Evolutionary conservation across 208 protist species (phyloP).

Genomic region (Strigomonas galati): DNA sequence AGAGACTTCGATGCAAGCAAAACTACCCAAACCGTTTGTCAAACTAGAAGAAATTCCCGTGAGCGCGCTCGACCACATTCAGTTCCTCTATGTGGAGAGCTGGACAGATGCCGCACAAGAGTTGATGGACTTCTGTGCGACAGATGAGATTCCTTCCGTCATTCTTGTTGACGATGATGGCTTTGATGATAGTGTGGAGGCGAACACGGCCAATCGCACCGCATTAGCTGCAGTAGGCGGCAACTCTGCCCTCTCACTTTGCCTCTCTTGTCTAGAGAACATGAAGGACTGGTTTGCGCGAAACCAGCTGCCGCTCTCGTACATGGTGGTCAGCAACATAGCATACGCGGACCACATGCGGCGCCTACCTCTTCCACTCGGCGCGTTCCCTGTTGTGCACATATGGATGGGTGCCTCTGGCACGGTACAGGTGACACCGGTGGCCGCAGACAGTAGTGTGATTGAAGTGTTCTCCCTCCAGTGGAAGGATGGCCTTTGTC

Average conservation of each 20-base stretch:
- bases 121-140: slow-evolving; percentile 29
- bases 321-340: slow-evolving; percentile 46
- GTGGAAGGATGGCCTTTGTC: slow-evolving; percentile 37
- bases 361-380: slow-evolving; percentile 34
- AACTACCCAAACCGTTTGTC: slow-evolving; percentile 61
- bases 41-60: slow-evolving; percentile 33
- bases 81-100: slow-evolving; percentile 52
- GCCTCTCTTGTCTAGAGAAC: slow-evolving; percentile 40
- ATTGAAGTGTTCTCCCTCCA: slow-evolving; percentile 18
- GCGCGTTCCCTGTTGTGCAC: slow-evolving; percentile 46
- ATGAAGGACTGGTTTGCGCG: slow-evolving; percentile 29
- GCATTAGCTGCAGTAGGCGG: neutral
- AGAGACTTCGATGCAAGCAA: slow-evolving; percentile 41
- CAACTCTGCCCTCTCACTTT: neutral
- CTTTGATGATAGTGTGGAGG: slow-evolving; percentile 25
- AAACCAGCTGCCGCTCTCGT: slow-evolving; percentile 23
- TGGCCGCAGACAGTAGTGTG: slow-evolving; percentile 17
- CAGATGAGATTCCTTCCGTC: slow-evolving; percentile 28
- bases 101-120: slow-evolving; percentile 31
- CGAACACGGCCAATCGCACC: neutral
- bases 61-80: slow-evolving; percentile 36
- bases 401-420: slow-evolving; percentile 39
- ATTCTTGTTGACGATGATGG: slow-evolving; percentile 58
- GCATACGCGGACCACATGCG: slow-evolving; percentile 3
- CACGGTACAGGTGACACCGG: slow-evolving; percentile 34